Evolutionary conservation across 495 filamentous ascomycete species (phyloP), one percentile per base, ranked within the genome.

Genomic region (Penicillium herquei): DNA sequence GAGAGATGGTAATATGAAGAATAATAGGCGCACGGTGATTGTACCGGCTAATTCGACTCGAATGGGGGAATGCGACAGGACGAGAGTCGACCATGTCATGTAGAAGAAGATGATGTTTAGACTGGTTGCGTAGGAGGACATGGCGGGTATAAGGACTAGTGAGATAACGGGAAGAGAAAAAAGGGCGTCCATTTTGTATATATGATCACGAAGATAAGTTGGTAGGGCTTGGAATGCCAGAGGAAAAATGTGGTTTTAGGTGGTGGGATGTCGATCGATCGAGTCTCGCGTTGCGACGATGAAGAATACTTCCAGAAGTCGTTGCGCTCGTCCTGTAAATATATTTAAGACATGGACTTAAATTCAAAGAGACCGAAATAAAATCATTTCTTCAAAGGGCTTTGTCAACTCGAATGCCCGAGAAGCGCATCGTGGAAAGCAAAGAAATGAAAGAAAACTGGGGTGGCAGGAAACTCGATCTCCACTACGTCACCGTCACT

Each of bases 31-130:
- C 32, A 88, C 72, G 4, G 79, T 79, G 8, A 87, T 59, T 2
- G 85, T 88, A 33, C 84, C 88, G 32, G 87, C 67, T 3, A 96
- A 59, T 68, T 96, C 91, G 55, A 97, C 83, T 52, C 84, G 83
- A 34, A 94, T 74, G 0, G 89, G 86, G 0, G 85, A 72, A 59
- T 95, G 88, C 34, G 87, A 88, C 14, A 91, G 74, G 3, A 94
- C 82, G 9, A 97, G 80, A 0, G 90, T 93, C 7, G 84, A 83
- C 92, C 92, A 96, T 67, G 89, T 93, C 66, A 84, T 83, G 69
- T 91, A 93, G 74, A 97, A 96, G 74, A 96, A 93, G 45, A 96
- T 67, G 14, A 96, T 65, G 65, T 96, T 96, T 54, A 96, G 74
- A 11, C 83, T 90, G 3, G 91, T 92, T 43, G 84, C 86, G 72